Base-by-base conservation (phyloP, 306 rosid species). In the Pachyrhizus erosus region DNA sequence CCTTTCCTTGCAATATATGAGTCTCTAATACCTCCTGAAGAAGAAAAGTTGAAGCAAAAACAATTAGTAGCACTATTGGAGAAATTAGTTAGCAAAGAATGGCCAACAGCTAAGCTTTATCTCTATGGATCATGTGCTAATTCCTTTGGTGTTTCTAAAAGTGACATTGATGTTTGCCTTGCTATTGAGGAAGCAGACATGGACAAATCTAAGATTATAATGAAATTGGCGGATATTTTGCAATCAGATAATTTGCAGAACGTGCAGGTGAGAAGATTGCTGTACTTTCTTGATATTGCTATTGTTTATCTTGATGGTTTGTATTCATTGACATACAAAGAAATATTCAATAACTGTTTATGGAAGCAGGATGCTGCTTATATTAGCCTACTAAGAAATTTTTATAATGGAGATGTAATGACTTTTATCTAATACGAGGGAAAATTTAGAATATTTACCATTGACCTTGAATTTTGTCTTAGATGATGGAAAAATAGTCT, bases 61-160 rank as follows among this genome's bases (percentile, higher is more conserved):
- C 96, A 93, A 43, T 87, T 96, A 54, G 60, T 93, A 18, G 49
- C 86, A 3, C 80, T 89, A 70, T 79, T 96, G 87, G 92, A 96
- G 92, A 92, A 78, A 5, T 84, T 93, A 70, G 89, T 92, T 12
- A 72, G 74, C 81, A 89, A 87, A 75, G 96, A 96, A 81, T 93
- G 99, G 97, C 96, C 98, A 73, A 81, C 73, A 58, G 96, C 99
- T 67, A 88, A 55, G 69, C 96, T 96, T 2, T 96, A 82, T 84
- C 87, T 93, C 61, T 96, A 93, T 87, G 99, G 99, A 81, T 96
- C 99, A 6, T 93, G 99, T 87, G 99, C 96, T 23, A 96, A 90
- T 88, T 93, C 98, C 10, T 96, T 96, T 72, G 99, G 93, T 2
- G 96, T 96, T 80, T 96, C 98, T 65, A 93, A 87, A 81, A 96